phyloP scores from a whole-genome alignment of 495 filamentous ascomycete species.

The Hyaloscypha finlandica region DNA sequence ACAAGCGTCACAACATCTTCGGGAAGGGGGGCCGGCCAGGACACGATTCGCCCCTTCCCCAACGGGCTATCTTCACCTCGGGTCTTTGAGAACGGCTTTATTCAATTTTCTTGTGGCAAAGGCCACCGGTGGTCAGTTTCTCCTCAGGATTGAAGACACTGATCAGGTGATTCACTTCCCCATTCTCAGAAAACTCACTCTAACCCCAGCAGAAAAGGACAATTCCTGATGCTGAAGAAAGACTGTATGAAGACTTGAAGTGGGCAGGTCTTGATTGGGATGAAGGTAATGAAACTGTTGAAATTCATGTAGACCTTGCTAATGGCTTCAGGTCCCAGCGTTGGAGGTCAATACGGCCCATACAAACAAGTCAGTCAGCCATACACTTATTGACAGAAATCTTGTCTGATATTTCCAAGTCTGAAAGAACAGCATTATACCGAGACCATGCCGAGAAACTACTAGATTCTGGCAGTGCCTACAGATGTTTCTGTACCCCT shows the following conservation, averaged over 20 bases:
- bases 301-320: constrained; percentile 3
- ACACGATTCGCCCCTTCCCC: constrained; percentile 96
- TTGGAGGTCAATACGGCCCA: constrained; percentile 77
- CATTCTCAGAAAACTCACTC: constrained; percentile 33
- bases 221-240: constrained; percentile 73
- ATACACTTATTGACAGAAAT: not conserved
- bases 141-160: constrained; percentile 92
- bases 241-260: constrained; percentile 72
- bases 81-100: constrained; percentile 85
- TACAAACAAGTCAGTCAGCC: constrained; percentile 71
- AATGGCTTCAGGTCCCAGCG: constrained; percentile 56
- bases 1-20: constrained; percentile 38
- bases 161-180: constrained; percentile 65
- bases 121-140: constrained; percentile 87
- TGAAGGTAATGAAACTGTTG: constrained; percentile 62
- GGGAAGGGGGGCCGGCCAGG: constrained; percentile 64
- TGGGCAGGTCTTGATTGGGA: constrained; percentile 95
- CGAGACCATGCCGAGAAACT: constrained; percentile 69
- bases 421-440: constrained; percentile 77
- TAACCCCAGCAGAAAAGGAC: constrained; percentile 67
- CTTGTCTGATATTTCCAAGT: constrained; percentile 49
- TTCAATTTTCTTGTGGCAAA: constrained; percentile 91
- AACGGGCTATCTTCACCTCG: constrained; percentile 90
- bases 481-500: constrained; percentile 88
- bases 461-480: constrained; percentile 70